A percentile compares a stretch with the other conserved stretches of the same genome.
Conservation (phyloP, 345 rosid species). For the Eutrema yunnanense region DNA sequence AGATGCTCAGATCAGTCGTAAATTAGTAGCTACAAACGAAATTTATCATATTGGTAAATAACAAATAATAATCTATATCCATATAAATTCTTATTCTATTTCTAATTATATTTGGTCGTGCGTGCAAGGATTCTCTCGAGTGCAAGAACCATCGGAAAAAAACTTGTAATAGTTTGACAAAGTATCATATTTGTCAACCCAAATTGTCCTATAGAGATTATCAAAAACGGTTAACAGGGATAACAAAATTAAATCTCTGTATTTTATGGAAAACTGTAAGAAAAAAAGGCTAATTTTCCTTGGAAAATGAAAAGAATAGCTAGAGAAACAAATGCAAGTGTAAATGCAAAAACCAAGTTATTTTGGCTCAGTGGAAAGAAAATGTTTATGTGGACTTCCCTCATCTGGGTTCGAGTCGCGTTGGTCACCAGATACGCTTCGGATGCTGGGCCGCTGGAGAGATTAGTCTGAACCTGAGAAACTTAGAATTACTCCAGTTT, state of each 20-base stretch:
- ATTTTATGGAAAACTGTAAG: too few species aligned
- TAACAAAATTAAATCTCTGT: not conserved
- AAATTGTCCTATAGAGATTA: not conserved
- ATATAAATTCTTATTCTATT: not conserved
- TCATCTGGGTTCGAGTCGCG: too few species aligned
- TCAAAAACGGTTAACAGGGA: not conserved
- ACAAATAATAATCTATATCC: not conserved
- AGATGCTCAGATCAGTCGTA: too few species aligned
- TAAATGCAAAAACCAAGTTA: accelerated
- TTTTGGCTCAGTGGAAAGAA: accelerated
- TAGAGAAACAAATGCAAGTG: not conserved
- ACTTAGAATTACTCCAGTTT: too few species aligned
- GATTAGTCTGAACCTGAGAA: too few species aligned
- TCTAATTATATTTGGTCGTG: conserved; percentile 11
- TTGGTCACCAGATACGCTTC: too few species aligned
- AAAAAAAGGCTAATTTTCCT: too few species aligned
- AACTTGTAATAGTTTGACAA: not conserved
- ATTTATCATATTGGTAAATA: too few species aligned
- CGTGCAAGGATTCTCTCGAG: conserved; percentile 5
- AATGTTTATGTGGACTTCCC: too few species aligned
- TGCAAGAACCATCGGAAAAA: not conserved
- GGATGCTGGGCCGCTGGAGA: accelerated
- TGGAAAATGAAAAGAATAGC: not conserved
- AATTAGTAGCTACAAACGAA: too few species aligned
- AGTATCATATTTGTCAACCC: not conserved